Evolutionary conservation across 352 stramenopile genomes (phyloP).

Genomic region (Globisporangium canariense): DNA sequence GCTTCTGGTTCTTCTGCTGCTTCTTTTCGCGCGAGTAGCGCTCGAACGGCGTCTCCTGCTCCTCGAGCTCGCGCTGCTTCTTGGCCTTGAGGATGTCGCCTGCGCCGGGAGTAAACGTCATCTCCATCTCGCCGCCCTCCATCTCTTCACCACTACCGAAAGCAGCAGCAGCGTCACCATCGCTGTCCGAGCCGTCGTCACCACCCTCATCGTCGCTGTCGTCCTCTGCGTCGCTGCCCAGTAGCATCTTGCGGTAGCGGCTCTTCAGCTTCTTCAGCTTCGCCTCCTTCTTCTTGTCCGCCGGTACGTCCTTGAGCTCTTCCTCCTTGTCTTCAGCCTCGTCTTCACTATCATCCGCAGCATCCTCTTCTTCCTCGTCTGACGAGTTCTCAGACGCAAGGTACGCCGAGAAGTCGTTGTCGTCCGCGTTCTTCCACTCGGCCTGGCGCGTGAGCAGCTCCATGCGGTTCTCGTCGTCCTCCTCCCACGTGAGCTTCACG

Average conservation of each 20-base stretch:
- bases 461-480: slow-evolving; percentile 89
- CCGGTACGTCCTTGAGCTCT: slow-evolving; percentile 14
- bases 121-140: slow-evolving; percentile 71
- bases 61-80: slow-evolving; percentile 70
- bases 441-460: slow-evolving; percentile 75
- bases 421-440: slow-evolving; percentile 84
- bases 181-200: slow-evolving; percentile 17
- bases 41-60: slow-evolving; percentile 82
- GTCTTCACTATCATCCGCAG: slow-evolving; percentile 37
- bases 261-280: slow-evolving; percentile 82
- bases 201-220: slow-evolving; percentile 34
- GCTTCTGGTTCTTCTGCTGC: slow-evolving; percentile 80
- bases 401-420: slow-evolving; percentile 94
- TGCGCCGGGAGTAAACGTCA: slow-evolving; percentile 75
- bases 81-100: slow-evolving; percentile 71
- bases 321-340: slow-evolving; percentile 31
- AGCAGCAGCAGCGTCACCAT: slow-evolving; percentile 10
- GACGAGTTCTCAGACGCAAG: slow-evolving; percentile 84
- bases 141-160: slow-evolving; percentile 9
- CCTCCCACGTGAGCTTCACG: slow-evolving; percentile 95
- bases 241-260: slow-evolving; percentile 74
- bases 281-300: slow-evolving; percentile 49
- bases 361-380: slow-evolving; percentile 49
- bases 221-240: slow-evolving; percentile 71
- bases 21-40: slow-evolving; percentile 85